A percentile compares a stretch with the other conserved stretches of the same genome.
Evolutionary conservation across 2,329 filamentous ascomycete genomes (phyloP).

Genomic region (Fusarium pseudoanthophilum): DNA sequence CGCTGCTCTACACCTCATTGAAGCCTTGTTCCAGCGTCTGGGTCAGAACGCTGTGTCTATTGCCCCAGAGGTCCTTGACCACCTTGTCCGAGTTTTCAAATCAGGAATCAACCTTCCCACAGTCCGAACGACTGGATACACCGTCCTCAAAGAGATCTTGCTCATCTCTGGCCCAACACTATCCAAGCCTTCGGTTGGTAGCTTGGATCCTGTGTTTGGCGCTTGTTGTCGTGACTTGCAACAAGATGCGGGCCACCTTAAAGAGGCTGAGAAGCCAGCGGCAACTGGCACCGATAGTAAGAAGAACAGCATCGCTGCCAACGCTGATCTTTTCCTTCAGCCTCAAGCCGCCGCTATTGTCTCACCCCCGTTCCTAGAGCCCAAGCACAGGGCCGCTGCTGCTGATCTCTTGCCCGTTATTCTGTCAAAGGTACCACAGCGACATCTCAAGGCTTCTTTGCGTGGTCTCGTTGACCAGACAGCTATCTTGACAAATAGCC

Average conservation of each 20-base stretch:
- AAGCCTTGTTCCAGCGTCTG: constrained; percentile 67
- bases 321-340: constrained; percentile 78
- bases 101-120: constrained; percentile 62
- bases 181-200: constrained; percentile 71
- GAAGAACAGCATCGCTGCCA: constrained; percentile 61
- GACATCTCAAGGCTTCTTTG: constrained; percentile 74
- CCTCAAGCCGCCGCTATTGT: constrained; percentile 49
- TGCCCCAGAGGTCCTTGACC: constrained; percentile 74
- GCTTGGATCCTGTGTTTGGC: constrained; percentile 70
- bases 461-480: constrained; percentile 84
- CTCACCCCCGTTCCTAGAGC: constrained; percentile 51
- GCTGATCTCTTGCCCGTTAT: constrained; percentile 69
- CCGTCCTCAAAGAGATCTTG: constrained; percentile 67
- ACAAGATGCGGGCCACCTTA: constrained; percentile 61
- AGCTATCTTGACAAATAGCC: constrained; percentile 76
- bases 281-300: constrained; percentile 46
- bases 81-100: constrained; percentile 76
- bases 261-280: constrained; percentile 49
- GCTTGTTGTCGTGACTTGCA: constrained; percentile 81
- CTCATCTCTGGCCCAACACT: constrained; percentile 72
- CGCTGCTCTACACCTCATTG: constrained; percentile 72
- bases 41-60: constrained; percentile 67
- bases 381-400: constrained; percentile 66
- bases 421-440: constrained; percentile 71
- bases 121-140: constrained; percentile 71